Conservation (phyloP, 2,329 filamentous ascomycete genomes). For the Lasiodiplodia sp. region DNA sequence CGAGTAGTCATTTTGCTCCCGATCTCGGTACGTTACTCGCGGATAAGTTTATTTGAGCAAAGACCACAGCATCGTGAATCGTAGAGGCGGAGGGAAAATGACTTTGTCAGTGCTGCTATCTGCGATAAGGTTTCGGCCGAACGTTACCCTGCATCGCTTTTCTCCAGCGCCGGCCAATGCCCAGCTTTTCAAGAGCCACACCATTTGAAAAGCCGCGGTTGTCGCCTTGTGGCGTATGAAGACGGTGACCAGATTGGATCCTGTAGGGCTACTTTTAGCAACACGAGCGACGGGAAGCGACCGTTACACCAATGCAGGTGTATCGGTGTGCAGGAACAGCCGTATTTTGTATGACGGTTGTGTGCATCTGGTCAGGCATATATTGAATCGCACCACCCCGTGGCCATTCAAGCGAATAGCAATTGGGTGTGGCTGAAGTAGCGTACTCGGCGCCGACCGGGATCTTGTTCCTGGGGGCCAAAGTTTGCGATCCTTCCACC, state of each 20-base stretch:
- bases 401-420: not conserved
- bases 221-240: not conserved
- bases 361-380: not conserved
- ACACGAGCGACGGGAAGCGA: not conserved
- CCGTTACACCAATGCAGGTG: not conserved
- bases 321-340: not conserved
- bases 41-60: not conserved
- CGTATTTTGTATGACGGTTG: not conserved
- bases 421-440: not conserved
- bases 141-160: not conserved
- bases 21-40: not conserved
- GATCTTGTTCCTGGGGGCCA: not conserved
- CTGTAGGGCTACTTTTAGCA: not conserved
- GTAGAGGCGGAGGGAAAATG: not conserved
- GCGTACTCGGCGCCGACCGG: not conserved
- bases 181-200: not conserved
- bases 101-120: too few species aligned
- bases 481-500: not conserved
- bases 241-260: not conserved
- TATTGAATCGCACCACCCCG: constrained; percentile 1
- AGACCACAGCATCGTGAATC: not conserved
- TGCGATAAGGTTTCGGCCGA: not conserved
- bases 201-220: not conserved
- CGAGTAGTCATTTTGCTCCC: not conserved
- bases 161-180: too few species aligned